Conservation (phyloP, 768 basidiomycete species). For the Boletus edulis region DNA sequence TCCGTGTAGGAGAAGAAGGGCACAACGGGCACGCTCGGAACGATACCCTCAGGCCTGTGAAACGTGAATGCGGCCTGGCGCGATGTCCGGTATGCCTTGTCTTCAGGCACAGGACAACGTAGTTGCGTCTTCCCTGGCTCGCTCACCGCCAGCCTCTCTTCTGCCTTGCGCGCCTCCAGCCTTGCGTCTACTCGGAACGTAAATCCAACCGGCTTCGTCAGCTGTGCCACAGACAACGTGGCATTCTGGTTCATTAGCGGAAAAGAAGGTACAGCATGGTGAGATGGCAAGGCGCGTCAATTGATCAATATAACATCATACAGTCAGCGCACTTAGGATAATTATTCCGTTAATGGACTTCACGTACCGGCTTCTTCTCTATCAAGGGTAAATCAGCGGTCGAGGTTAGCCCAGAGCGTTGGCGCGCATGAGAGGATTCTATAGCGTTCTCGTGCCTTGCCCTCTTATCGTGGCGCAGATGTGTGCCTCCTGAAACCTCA, state of each 20-base stretch:
- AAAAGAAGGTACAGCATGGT: conserved; percentile 20
- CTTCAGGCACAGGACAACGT: conserved; percentile 46
- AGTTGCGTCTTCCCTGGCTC: conserved; percentile 22
- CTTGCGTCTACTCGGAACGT: conserved; percentile 51
- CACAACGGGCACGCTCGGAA: conserved; percentile 32
- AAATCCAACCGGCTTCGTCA: conserved; percentile 51
- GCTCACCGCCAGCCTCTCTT: conserved; percentile 28
- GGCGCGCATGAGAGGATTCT: not conserved
- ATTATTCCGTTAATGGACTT: conserved; percentile 20
- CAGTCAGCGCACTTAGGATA: conserved; percentile 26
- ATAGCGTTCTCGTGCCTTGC: not conserved
- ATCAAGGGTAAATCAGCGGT: conserved; percentile 24
- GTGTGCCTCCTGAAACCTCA: conserved; percentile 4
- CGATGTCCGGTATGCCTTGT: conserved; percentile 52
- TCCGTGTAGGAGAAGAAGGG: conserved; percentile 53
- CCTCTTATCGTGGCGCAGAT: not conserved
- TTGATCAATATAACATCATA: conserved; percentile 3
- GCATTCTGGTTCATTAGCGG: conserved; percentile 18
- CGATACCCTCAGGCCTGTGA: conserved; percentile 43
- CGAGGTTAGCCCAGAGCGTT: conserved; percentile 17
- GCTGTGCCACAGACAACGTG: conserved; percentile 28
- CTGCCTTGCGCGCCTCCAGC: conserved; percentile 44
- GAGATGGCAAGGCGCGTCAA: conserved; percentile 1
- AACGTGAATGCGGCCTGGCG: conserved; percentile 32
- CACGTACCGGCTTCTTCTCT: conserved; percentile 33